Evolutionary conservation across 1,284 basidiomycete species (phyloP).

Genomic region (Microbotryum saponariae): DNA sequence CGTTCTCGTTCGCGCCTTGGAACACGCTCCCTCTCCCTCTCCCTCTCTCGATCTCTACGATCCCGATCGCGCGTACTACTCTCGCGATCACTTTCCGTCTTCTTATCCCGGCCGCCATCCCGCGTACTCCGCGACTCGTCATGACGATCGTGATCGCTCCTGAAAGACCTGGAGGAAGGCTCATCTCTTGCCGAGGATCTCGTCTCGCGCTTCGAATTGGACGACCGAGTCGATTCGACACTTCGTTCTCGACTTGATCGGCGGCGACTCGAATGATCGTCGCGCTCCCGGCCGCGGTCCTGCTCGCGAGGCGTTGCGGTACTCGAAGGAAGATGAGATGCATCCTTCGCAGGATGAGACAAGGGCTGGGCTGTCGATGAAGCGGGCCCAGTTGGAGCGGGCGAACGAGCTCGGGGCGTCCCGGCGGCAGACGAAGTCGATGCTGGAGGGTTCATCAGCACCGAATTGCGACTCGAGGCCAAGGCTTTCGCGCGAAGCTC

Average conservation of each 20-base stretch:
- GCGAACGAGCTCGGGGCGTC: neutral
- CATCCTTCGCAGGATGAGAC: neutral
- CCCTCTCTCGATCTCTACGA: slow-evolving; percentile 21
- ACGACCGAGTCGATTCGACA: slow-evolving; percentile 12
- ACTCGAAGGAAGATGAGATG: neutral
- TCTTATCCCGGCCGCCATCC: slow-evolving; percentile 30
- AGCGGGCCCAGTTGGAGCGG: neutral
- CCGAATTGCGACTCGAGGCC: slow-evolving; percentile 30
- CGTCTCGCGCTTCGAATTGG: neutral
- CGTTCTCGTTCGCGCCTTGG: slow-evolving; percentile 46
- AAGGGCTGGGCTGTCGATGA: neutral
- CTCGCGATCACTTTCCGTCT: slow-evolving; percentile 9
- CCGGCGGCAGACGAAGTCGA: slow-evolving; percentile 36
- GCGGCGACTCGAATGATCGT: slow-evolving; percentile 10
- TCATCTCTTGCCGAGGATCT: neutral
- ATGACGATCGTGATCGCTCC: neutral
- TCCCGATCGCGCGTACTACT: slow-evolving; percentile 23
- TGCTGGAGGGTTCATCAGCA: slow-evolving; percentile 36
- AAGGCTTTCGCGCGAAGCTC: neutral
- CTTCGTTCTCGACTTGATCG: slow-evolving; percentile 5
- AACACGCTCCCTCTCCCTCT: slow-evolving; percentile 32
- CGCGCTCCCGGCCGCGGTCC: slow-evolving; percentile 45
- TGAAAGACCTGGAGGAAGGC: neutral
- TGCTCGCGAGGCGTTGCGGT: slow-evolving; percentile 38
- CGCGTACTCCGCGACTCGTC: neutral